Percentiles rank a stretch among this genome's conserved stretches.
These are phyloP conservation scores for Meyerozyma smithsonii DNA, from an alignment of 1,139 yeast genomes.

Conservation along the genomic window DNA sequence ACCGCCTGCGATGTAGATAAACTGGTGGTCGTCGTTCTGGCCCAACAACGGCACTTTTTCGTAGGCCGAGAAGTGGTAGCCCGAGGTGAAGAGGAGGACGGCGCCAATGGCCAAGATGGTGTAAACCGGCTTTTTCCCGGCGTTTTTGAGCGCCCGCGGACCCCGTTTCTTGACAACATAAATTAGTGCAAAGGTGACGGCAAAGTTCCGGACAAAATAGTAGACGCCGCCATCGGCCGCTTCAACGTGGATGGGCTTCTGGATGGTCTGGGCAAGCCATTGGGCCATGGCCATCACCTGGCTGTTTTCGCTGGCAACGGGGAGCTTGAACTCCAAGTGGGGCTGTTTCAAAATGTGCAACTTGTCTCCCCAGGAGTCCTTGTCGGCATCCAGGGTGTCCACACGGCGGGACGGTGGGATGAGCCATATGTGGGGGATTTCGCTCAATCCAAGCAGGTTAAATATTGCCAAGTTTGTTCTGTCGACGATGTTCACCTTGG, in stretches of 20 bases:
- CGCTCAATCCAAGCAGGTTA: conserved; percentile 33
- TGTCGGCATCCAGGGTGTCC: conserved; percentile 12
- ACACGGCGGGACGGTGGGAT: conserved; percentile 44
- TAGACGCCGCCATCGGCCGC: conserved; percentile 32
- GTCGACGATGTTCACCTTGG: conserved; percentile 46
- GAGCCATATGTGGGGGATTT: conserved; percentile 63
- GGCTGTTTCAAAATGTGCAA: conserved; percentile 25
- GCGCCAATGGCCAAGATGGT: conserved; percentile 34
- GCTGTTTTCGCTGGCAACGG: conserved; percentile 18
- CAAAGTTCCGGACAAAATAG: conserved; percentile 44
- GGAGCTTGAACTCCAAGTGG: conserved; percentile 30
- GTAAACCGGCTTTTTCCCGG: conserved; percentile 30
- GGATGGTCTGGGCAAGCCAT: conserved; percentile 44
- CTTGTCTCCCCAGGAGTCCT: conserved; percentile 14
- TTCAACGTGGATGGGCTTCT: conserved; percentile 37
- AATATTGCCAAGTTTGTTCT: conserved; percentile 33
- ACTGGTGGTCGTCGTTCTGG: conserved; percentile 37
- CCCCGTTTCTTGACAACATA: conserved; percentile 47
- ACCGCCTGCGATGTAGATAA: conserved; percentile 60
- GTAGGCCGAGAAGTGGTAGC: conserved; percentile 59
- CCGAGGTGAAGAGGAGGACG: conserved; percentile 48
- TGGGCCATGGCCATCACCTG: conserved; percentile 44
- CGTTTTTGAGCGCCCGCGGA: conserved; percentile 28
- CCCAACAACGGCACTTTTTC: conserved; percentile 62
- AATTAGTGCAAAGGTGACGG: conserved; percentile 40